These are phyloP conservation scores for Colletotrichum phormii DNA, from an alignment of 2,329 filamentous ascomycete species.

Conservation along the genomic window DNA sequence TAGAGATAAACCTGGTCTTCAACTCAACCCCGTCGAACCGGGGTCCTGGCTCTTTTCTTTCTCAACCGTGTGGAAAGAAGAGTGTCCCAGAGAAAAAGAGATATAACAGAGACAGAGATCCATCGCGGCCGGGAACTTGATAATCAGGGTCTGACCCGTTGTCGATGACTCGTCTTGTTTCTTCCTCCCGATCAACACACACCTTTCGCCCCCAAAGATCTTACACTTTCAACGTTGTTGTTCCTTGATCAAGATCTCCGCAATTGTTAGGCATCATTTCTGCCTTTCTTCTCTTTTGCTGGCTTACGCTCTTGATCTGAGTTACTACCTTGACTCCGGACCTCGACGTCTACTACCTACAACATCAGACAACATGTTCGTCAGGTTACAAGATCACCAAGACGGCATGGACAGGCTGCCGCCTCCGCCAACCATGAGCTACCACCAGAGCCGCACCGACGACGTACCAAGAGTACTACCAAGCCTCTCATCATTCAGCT, in stretches of 20 bases:
- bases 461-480: constrained; percentile 28
- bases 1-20: constrained; percentile 28
- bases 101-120: constrained; percentile 38
- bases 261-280: background rate
- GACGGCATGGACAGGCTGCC: constrained; percentile 27
- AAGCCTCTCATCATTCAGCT: constrained; percentile 28
- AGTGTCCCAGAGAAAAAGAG: constrained; percentile 20
- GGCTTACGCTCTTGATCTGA: background rate
- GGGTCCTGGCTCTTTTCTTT: constrained; percentile 34
- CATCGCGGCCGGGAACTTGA: constrained; percentile 31
- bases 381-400: constrained; percentile 33
- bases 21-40: constrained; percentile 20
- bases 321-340: background rate
- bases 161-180: constrained; percentile 38
- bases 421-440: constrained; percentile 6
- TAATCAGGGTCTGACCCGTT: constrained; percentile 38
- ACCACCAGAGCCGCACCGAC: constrained; percentile 19
- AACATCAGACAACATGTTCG: constrained; percentile 28
- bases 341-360: background rate
- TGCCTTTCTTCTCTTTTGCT: background rate
- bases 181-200: constrained; percentile 22
- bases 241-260: background rate
- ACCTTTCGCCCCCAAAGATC: constrained; percentile 9
- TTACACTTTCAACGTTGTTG: background rate
- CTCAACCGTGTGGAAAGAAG: constrained; percentile 11